phyloP scores from a whole-genome alignment of 495 filamentous ascomycete species.

The Usnea hakonensis region DNA sequence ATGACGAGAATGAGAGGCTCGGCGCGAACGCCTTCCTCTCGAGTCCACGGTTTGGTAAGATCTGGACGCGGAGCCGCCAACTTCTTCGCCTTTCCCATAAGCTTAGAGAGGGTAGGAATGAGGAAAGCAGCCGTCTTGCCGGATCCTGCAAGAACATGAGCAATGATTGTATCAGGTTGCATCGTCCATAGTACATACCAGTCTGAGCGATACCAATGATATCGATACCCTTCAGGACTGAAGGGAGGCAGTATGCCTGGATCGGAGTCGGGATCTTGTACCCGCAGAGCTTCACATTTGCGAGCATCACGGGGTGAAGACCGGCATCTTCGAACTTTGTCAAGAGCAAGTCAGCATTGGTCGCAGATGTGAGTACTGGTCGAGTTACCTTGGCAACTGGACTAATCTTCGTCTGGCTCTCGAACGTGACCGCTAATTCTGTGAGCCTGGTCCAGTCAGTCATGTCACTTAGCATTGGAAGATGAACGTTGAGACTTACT shows the following conservation, averaged over 20 bases:
- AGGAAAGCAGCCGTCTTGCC: conserved; percentile 94
- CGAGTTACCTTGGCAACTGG: conserved; percentile 43
- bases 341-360: conserved; percentile 10
- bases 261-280: conserved; percentile 72
- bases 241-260: conserved; percentile 74
- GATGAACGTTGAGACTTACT: conserved; percentile 29
- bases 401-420: conserved; percentile 45
- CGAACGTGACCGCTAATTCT: conserved; percentile 50
- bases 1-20: conserved; percentile 84
- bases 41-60: conserved; percentile 38
- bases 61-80: conserved; percentile 68
- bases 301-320: conserved; percentile 72
- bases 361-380: not conserved
- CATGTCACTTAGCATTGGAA: conserved; percentile 21
- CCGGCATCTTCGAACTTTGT: conserved; percentile 64
- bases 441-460: conserved; percentile 37
- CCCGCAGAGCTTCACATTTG: conserved; percentile 64
- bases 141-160: conserved; percentile 53
- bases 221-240: conserved; percentile 63
- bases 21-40: conserved; percentile 46
- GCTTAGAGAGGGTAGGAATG: conserved; percentile 76
- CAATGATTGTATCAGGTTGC: not conserved
- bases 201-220: conserved; percentile 86
- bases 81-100: conserved; percentile 92
- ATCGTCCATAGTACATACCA: conserved; percentile 47